phyloP scores from a whole-genome alignment of 2,329 filamentous ascomycete species.

The Diplodia scrobiculata region DNA sequence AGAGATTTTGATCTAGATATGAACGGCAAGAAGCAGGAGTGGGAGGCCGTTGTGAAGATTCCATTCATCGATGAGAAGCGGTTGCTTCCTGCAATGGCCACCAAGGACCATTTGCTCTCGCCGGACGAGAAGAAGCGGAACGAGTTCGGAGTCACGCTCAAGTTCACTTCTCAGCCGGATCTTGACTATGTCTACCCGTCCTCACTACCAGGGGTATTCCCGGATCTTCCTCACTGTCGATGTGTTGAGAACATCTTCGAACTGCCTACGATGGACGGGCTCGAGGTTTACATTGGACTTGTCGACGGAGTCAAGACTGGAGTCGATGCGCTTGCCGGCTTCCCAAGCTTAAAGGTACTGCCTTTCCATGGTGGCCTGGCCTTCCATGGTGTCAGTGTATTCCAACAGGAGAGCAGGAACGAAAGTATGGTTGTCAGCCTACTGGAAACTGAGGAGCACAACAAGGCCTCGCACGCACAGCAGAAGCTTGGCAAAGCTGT shows the following conservation, averaged over 20 bases:
- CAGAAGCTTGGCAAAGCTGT: conserved; percentile 80
- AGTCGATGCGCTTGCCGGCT: conserved; percentile 81
- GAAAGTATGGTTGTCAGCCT: conserved; percentile 94
- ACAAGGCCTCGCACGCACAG: conserved; percentile 72
- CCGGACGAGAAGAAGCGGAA: conserved; percentile 81
- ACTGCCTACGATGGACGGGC: conserved; percentile 84
- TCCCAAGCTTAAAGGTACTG: conserved; percentile 84
- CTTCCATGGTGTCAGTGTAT: conserved; percentile 89
- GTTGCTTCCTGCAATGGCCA: conserved; percentile 79
- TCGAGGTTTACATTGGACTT: conserved; percentile 81
- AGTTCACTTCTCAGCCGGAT: conserved; percentile 82
- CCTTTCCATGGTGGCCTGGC: conserved; percentile 79
- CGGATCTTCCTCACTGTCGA: conserved; percentile 80
- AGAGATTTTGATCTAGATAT: conserved; percentile 96
- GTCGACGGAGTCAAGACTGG: conserved; percentile 83
- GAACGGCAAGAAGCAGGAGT: conserved; percentile 99
- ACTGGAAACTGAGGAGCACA: conserved; percentile 69
- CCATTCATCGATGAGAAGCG: conserved; percentile 95
- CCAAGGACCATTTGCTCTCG: conserved; percentile 76
- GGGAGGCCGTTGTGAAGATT: conserved; percentile 98
- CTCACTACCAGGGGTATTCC: conserved; percentile 85
- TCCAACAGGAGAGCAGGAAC: conserved; percentile 93
- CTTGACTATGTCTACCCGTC: conserved; percentile 83
- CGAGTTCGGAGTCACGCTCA: conserved; percentile 86
- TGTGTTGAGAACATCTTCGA: conserved; percentile 98